phyloP scores from a whole-genome alignment of 169 alveolate species.

The Eimeria maxima region DNA sequence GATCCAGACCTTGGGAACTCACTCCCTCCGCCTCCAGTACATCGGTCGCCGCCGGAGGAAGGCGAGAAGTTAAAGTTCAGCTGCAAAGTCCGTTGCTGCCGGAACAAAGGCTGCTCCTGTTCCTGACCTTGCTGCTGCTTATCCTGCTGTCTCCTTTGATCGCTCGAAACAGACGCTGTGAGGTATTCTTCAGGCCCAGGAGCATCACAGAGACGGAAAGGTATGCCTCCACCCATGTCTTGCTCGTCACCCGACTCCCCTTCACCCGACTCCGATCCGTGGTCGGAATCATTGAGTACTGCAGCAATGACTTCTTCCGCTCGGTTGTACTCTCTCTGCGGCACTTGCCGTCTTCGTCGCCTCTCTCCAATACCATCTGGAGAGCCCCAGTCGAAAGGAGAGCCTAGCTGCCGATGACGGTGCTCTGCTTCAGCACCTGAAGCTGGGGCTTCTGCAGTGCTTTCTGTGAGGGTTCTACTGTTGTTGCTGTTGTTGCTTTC shows the following conservation, averaged over 20 bases:
- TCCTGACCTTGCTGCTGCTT: constrained; percentile 4
- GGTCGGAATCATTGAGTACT: constrained; percentile 41
- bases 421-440: constrained; percentile 28
- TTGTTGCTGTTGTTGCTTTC: not conserved
- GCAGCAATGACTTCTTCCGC: constrained; percentile 77
- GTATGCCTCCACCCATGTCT: constrained; percentile 39
- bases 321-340: constrained; percentile 27
- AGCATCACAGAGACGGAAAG: constrained; percentile 56
- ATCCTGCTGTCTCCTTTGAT: not conserved
- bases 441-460: not conserved
- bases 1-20: constrained; percentile 10
- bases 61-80: constrained; percentile 61
- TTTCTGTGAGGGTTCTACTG: not conserved
- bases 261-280: constrained; percentile 8
- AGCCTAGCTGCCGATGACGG: constrained; percentile 54
- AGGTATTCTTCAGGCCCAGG: constrained; percentile 11
- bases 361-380: constrained; percentile 27
- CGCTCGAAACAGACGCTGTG: not conserved
- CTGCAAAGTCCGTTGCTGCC: constrained; percentile 67
- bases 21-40: not conserved
- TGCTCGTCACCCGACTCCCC: constrained; percentile 40
- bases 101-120: constrained; percentile 12
- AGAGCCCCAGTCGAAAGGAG: constrained; percentile 67
- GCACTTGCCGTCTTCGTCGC: constrained; percentile 57
- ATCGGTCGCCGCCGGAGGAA: not conserved